A percentile compares a stretch with the other conserved stretches of the same genome.
Conservation (phyloP, 108 stramenopile species). For the Skeletonema tropicum region DNA sequence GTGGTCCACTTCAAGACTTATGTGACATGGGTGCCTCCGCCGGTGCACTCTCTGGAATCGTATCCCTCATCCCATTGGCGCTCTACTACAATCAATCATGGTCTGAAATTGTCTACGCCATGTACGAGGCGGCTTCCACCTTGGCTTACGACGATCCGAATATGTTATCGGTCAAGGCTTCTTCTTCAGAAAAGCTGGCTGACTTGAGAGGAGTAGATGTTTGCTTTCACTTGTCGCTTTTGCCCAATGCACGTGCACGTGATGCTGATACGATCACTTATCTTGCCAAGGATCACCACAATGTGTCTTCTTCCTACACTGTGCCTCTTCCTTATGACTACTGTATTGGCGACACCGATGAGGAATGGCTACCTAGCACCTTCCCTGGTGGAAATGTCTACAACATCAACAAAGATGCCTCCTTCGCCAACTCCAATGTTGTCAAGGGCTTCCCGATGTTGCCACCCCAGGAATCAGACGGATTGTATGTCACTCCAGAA, state of each 20-base stretch:
- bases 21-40: neutral
- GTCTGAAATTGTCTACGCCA: neutral
- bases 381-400: neutral
- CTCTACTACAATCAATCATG: neutral
- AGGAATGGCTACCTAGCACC: neutral
- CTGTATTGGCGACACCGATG: neutral
- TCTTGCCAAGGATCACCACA: neutral
- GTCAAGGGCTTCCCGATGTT: neutral
- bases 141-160: neutral
- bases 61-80: neutral
- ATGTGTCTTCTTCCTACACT: neutral
- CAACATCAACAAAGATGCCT: neutral
- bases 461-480: neutral
- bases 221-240: neutral
- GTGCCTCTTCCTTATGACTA: conserved; percentile 4
- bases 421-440: neutral
- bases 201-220: neutral
- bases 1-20: neutral
- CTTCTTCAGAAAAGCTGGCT: neutral
- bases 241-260: conserved; percentile 3
- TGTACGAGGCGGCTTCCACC: neutral
- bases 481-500: neutral
- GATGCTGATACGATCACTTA: conserved; percentile 1
- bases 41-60: neutral
- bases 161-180: neutral